Evolutionary conservation across 352 stramenopile genomes (phyloP).

Genomic region (Globisporangium lucens): DNA sequence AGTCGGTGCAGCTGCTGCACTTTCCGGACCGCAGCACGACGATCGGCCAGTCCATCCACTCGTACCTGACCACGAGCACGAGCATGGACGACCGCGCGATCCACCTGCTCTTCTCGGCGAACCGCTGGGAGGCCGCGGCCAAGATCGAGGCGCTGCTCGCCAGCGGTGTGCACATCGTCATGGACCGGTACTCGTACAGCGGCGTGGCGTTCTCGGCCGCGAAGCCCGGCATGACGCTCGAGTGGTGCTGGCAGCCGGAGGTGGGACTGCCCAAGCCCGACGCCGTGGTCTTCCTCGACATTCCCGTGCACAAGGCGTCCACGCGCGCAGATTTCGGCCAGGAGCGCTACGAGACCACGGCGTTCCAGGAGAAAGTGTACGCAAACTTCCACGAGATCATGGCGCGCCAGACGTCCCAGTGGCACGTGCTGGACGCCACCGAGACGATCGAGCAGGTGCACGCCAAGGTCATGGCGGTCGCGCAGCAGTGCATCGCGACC

Average conservation of each 20-base stretch:
- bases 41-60: slow-evolving; percentile 97
- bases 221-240: slow-evolving; percentile 92
- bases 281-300: slow-evolving; percentile 96
- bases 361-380: slow-evolving; percentile 87
- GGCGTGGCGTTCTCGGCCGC: slow-evolving; percentile 98
- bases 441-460: slow-evolving; percentile 77
- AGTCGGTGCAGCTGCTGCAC: slow-evolving; percentile 54
- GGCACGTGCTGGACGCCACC: slow-evolving; percentile 80
- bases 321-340: slow-evolving; percentile 92
- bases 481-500: slow-evolving; percentile 40
- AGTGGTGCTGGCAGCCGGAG: slow-evolving; percentile 98
- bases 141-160: slow-evolving; percentile 67
- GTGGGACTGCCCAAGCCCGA: slow-evolving; percentile 96
- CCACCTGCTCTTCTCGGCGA: slow-evolving; percentile 99
- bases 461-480: slow-evolving; percentile 50
- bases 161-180: slow-evolving; percentile 91
- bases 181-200: slow-evolving; percentile 97
- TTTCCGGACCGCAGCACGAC: slow-evolving; percentile 84
- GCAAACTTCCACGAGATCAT: slow-evolving; percentile 78
- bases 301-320: slow-evolving; percentile 88
- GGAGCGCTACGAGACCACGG: slow-evolving; percentile 89
- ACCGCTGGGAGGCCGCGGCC: slow-evolving; percentile 96
- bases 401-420: slow-evolving; percentile 35
- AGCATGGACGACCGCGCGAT: slow-evolving; percentile 96
- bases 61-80: slow-evolving; percentile 91